phyloP scores from a whole-genome alignment of 768 basidiomycete genomes.

The Naganishia randhawae region DNA sequence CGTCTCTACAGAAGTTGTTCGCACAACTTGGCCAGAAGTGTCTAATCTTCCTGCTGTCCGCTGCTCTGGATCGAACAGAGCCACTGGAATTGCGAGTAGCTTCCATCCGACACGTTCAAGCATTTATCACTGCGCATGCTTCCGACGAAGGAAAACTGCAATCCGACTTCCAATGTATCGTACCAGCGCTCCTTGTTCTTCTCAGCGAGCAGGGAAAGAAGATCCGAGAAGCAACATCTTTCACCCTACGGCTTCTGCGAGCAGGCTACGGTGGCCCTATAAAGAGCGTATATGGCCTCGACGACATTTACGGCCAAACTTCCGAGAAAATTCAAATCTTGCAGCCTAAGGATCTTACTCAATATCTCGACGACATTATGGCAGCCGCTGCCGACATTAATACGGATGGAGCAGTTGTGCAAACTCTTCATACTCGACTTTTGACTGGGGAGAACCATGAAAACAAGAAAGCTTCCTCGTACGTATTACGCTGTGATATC shows the following conservation, averaged over 20 bases:
- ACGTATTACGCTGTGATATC: background rate
- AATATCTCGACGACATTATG: slow-evolving; percentile 59
- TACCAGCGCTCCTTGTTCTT: slow-evolving; percentile 46
- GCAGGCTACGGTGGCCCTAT: slow-evolving; percentile 24
- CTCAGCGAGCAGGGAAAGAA: slow-evolving; percentile 36
- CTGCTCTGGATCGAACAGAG: slow-evolving; percentile 55
- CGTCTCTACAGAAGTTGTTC: slow-evolving; percentile 65
- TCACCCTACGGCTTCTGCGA: slow-evolving; percentile 36
- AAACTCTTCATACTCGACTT: slow-evolving; percentile 61
- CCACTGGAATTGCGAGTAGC: slow-evolving; percentile 53
- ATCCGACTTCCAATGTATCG: slow-evolving; percentile 52
- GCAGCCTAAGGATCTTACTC: slow-evolving; percentile 14
- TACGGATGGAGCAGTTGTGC: slow-evolving; percentile 57
- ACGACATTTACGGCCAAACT: slow-evolving; percentile 46
- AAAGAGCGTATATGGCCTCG: slow-evolving; percentile 46
- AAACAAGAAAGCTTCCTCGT: slow-evolving; percentile 55
- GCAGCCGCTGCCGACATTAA: slow-evolving; percentile 27
- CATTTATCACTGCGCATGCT: slow-evolving; percentile 68
- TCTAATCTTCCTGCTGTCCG: slow-evolving; percentile 76
- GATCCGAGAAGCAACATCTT: slow-evolving; percentile 45
- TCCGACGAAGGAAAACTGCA: slow-evolving; percentile 54
- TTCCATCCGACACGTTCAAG: slow-evolving; percentile 69
- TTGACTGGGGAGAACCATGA: slow-evolving; percentile 57
- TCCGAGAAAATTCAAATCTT: slow-evolving; percentile 30
- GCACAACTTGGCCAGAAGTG: slow-evolving; percentile 63